Evolutionary conservation across 179 eudicot genomes (phyloP), one percentile per base, ranked within the genome.

Genomic region (Nepenthes alata): DNA sequence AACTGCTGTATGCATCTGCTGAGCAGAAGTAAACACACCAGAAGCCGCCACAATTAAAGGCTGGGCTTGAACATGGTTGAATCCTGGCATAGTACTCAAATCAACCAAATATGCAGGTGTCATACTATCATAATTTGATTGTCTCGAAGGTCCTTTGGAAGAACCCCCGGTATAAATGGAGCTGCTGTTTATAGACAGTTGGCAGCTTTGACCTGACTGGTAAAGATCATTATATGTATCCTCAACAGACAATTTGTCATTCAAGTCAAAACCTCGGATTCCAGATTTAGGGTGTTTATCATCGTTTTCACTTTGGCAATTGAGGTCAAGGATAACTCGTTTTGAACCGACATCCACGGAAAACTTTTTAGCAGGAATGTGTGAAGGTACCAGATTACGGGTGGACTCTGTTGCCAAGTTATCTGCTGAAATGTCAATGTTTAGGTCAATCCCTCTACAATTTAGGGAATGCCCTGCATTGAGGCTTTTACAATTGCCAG

Each of bases 391-490:
- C 5, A 13, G 39, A 37, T 5, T 12, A 57, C 3, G 12, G 11
- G 15, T 13, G 12, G 44, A 36, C 7, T 36, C 59, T 6, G 1
- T 35, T 35, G 44, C 39, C n/a, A 37, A 57, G 58, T 37, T 47
- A 60, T 85, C 90, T 62, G 76, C 74, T 47, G 68, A 66, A 47
- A 78, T 72, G 55, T 86, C 88, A 49, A 83, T 64, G 59, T 86
- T 86, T 38, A 86, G 81, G 75, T 86, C 94, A 25, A 86, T 25
- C 41, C 81, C 83, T 62, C 58, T 53, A 35, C 71, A 71, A 37
- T 55, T 60, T 25, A 58, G 61, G 3, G 67, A 34, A 4, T 44
- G 53, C 60, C 35, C 64, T 48, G 64, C 11, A 65, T 34, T 44
- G 53, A 53, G 14, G 44, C 47, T 16, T 9, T 36, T 58, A 13